These are phyloP conservation scores for Eutrema salsugineum DNA, from an alignment of 441 rosid genomes.

Conservation along the genomic window DNA sequence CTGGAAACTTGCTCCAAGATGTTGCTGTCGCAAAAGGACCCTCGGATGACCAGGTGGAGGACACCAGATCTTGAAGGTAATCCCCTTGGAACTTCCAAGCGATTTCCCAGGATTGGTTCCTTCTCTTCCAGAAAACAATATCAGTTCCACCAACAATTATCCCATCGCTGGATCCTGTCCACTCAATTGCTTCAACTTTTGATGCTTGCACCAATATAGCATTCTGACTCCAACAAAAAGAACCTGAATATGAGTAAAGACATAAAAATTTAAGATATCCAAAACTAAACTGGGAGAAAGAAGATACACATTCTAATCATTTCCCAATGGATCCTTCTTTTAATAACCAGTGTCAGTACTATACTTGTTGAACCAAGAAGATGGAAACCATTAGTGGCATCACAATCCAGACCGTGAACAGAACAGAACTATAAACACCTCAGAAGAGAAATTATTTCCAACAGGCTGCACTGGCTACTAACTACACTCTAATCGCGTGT, in stretches of 20 bases:
- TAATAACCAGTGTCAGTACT: not conserved
- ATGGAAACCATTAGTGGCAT: not conserved
- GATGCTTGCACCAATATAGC: constrained; percentile 68
- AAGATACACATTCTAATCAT: constrained; percentile 12
- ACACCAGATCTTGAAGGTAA: constrained; percentile 71
- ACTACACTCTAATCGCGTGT: too few species aligned
- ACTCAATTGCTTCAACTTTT: constrained; percentile 76
- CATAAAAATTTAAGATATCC: constrained; percentile 39
- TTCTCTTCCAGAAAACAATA: constrained; percentile 81
- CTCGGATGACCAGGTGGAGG: constrained; percentile 78
- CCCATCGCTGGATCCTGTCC: constrained; percentile 96
- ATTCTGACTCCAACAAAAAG: constrained; percentile 99
- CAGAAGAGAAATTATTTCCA: not conserved
- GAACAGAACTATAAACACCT: too few species aligned
- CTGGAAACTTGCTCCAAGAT: constrained; percentile 34
- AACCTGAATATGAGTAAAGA: constrained; percentile 89
- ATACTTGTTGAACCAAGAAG: not conserved
- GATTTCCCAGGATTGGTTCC: constrained; percentile 78
- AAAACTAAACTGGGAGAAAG: constrained; percentile 23
- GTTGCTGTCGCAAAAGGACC: constrained; percentile 79
- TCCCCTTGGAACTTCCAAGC: constrained; percentile 74
- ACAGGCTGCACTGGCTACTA: too few species aligned
- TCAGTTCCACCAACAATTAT: constrained; percentile 74
- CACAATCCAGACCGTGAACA: not conserved
- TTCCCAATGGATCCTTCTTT: not conserved